Evolutionary conservation across 2,329 filamentous ascomycete genomes (phyloP).

Genomic region (Claviceps sp.): DNA sequence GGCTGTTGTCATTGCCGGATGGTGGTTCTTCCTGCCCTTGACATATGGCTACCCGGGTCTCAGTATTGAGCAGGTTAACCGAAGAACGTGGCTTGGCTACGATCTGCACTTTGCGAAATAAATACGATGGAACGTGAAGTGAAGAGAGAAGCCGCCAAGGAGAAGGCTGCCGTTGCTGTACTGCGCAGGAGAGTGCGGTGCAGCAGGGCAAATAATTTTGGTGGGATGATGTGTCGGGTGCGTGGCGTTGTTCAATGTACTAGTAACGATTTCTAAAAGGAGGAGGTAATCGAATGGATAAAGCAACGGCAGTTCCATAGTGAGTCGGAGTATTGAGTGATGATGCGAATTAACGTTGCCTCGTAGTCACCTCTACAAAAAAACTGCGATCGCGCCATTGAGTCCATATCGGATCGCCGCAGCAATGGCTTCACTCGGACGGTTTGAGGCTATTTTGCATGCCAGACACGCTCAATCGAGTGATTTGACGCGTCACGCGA

Average conservation of each 20-base stretch:
- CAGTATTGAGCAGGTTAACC: conserved; percentile 60
- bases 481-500: too few relatives aligned
- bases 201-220: not conserved
- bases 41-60: conserved; percentile 93
- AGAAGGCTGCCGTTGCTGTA: not conserved
- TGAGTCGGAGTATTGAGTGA: too few relatives aligned
- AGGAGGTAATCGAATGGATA: not conserved
- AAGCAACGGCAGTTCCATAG: too few relatives aligned
- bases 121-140: conserved; percentile 8
- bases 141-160: not conserved
- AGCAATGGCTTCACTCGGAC: not conserved
- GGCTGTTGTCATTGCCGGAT: conserved; percentile 55
- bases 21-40: conserved; percentile 87
- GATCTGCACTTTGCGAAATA: conserved; percentile 99
- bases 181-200: not conserved
- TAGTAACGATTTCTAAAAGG: not conserved
- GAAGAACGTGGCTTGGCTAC: conserved; percentile 91
- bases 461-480: too few relatives aligned
- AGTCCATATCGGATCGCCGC: too few relatives aligned
- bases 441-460: too few relatives aligned
- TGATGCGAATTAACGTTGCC: too few relatives aligned
- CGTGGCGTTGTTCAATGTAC: not conserved
- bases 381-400: too few relatives aligned
- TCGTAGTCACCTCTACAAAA: too few relatives aligned
- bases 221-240: not conserved